Evolutionary conservation across 2,329 filamentous ascomycete species (phyloP), one percentile per base, ranked within the genome.

Genomic region (Penicillium verrucosum): DNA sequence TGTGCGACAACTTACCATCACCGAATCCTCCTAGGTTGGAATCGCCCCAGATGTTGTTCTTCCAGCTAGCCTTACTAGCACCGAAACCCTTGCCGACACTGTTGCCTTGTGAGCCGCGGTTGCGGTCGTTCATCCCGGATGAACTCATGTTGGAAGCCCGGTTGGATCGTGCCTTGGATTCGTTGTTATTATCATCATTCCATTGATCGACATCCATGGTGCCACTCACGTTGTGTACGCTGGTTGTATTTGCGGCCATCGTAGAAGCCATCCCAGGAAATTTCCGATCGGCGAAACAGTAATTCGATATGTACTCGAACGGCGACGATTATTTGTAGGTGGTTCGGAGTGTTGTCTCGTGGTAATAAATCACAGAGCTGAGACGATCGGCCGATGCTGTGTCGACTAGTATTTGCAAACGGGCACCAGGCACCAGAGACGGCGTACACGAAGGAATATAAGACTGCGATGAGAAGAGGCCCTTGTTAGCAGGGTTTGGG

Each of bases 41-140:
- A 59, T 76, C 81, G 12, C 78, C 77, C 83, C 83, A 85, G 41
- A 85, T 82, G 32, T 75, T 78, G 70, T 70, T 65, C 70, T 77
- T 73, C 78, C 77, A 74, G 63, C 72, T 75, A 34, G 74, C 62
- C 54, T 75, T 77, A 41, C 72, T 72, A 61, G 70, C 71, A 18
- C 75, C 74, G 65, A 80, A 80, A n/a, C 75, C 70, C 53, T 75
- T 74, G 8, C 72, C 71, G 56, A 80, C 72, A 50, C 69, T 68
- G 27, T 72, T 67, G 44, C 62, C 69, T 64, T 78, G 76, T 27
- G 73, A 66, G 43, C 70, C 66, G 55, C 73, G 70, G 25, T 68
- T 58, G 53, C 70, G 67, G 37, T 77, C 75, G 55, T 68, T 71
- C 59, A 74, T 65, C 32, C 66, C 64, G 23, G 74, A 68, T 42